phyloP scores from a whole-genome alignment of 2,329 filamentous ascomycete genomes.

The Didymosphaeria variabile region DNA sequence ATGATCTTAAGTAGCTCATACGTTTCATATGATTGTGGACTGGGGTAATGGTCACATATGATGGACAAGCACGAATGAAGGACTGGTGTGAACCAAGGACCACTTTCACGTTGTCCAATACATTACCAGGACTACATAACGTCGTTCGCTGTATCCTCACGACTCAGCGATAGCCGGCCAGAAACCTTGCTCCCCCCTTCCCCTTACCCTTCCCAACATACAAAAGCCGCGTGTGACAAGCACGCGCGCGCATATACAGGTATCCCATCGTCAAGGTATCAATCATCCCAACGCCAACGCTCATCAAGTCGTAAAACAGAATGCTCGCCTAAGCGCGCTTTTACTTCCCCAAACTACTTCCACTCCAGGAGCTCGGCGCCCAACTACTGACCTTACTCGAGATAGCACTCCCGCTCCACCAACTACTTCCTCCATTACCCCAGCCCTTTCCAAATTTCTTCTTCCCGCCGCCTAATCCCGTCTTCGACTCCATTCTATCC shows the following conservation, averaged over 20 bases:
- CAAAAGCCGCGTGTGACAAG: not conserved
- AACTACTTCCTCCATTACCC: conserved; percentile 45
- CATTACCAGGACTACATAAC: too few species aligned
- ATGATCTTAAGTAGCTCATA: too few species aligned
- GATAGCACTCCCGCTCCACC: conserved; percentile 49
- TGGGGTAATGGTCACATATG: too few species aligned
- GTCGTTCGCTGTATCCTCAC: not conserved
- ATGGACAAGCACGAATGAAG: too few species aligned
- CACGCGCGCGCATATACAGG: not conserved
- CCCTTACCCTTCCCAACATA: not conserved
- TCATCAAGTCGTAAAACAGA: conserved; percentile 10
- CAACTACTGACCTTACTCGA: conserved; percentile 49
- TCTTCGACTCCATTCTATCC: conserved; percentile 45
- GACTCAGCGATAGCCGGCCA: not conserved
- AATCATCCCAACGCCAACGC: conserved; percentile 6
- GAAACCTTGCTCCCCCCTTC: not conserved
- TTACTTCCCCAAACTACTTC: conserved; percentile 30
- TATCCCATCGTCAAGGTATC: conserved; percentile 4
- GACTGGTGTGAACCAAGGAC: too few species aligned
- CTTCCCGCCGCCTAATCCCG: conserved; percentile 38
- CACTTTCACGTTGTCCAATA: too few species aligned
- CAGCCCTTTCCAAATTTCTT: conserved; percentile 41
- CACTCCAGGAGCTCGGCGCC: conserved; percentile 45
- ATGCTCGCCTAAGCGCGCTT: not conserved
- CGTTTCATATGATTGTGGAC: too few species aligned